These are phyloP conservation scores for Rhizophagus prolifer DNA, from an alignment of 192 early-diverging fungal species.

Conservation along the genomic window DNA sequence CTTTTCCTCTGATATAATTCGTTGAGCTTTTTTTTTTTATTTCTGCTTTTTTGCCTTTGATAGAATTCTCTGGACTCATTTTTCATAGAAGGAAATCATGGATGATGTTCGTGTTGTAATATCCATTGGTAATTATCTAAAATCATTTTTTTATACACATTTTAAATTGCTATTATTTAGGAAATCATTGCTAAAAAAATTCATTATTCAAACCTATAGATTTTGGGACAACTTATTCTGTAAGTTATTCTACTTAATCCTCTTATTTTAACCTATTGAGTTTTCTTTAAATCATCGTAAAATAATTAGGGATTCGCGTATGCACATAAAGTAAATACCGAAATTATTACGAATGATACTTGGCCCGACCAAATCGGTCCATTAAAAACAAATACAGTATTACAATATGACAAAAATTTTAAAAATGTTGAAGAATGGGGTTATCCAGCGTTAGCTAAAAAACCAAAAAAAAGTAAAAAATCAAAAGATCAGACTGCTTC, in stretches of 20 bases:
- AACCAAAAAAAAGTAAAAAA: not conserved
- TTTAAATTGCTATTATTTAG: not conserved
- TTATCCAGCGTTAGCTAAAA: constrained; percentile 1
- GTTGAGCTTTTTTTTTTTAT: no score
- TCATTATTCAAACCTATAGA: not conserved
- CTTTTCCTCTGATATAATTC: no score
- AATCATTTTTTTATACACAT: no score
- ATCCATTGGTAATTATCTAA: no score
- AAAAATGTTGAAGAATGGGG: constrained; percentile 13
- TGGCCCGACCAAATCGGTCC: constrained; percentile 1
- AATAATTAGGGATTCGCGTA: not conserved
- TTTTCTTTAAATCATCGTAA: not conserved
- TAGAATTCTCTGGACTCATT: no score
- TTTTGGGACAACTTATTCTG: not conserved
- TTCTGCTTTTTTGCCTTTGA: no score
- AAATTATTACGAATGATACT: constrained; percentile 15
- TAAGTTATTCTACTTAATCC: not conserved
- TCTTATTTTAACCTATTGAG: not conserved
- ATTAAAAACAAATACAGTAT: constrained; percentile 18
- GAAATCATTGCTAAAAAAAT: not conserved
- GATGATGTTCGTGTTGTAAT: no score
- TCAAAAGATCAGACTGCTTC: not conserved
- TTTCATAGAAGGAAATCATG: no score
- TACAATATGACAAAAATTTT: constrained; percentile 17
- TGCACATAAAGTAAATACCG: constrained; percentile 6